phyloP scores from a whole-genome alignment of 1,284 basidiomycete species.

The Vanrija sp. region DNA sequence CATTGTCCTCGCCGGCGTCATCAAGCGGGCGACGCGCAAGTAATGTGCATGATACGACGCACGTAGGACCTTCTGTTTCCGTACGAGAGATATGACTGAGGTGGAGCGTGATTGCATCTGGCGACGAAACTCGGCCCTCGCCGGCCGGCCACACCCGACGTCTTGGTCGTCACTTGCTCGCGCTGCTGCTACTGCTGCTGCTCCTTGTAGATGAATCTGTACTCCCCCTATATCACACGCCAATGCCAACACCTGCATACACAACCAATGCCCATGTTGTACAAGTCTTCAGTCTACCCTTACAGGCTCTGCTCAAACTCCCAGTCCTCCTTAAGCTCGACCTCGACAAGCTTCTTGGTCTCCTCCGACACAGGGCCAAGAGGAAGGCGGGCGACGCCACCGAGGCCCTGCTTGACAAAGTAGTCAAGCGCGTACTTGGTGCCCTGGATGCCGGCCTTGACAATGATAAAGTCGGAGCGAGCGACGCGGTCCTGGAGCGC shows the following conservation, averaged over 20 bases:
- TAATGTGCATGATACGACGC: background rate
- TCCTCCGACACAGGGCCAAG: slow-evolving; percentile 50
- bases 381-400: slow-evolving; percentile 60
- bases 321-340: slow-evolving; percentile 59
- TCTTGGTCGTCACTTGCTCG: too few species aligned
- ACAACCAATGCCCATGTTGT: background rate
- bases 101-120: too few species aligned
- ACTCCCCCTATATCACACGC: background rate
- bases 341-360: slow-evolving; percentile 48
- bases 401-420: slow-evolving; percentile 66
- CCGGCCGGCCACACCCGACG: too few species aligned
- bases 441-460: slow-evolving; percentile 57
- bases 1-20: slow-evolving; percentile 71
- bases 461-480: slow-evolving; percentile 68
- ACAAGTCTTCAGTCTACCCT: slow-evolving; percentile 2
- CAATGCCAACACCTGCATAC: too few species aligned
- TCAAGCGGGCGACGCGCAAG: slow-evolving; percentile 71
- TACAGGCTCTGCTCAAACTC: slow-evolving; percentile 59
- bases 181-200: too few species aligned
- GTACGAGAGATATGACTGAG: too few species aligned
- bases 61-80: too few species aligned
- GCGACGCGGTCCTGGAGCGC: slow-evolving; percentile 65
- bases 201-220: slow-evolving; percentile 21
- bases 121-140: too few species aligned
- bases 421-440: slow-evolving; percentile 63